These are phyloP conservation scores for Auriculariales sp. DNA, from an alignment of 768 basidiomycete species.

Conservation along the genomic window DNA sequence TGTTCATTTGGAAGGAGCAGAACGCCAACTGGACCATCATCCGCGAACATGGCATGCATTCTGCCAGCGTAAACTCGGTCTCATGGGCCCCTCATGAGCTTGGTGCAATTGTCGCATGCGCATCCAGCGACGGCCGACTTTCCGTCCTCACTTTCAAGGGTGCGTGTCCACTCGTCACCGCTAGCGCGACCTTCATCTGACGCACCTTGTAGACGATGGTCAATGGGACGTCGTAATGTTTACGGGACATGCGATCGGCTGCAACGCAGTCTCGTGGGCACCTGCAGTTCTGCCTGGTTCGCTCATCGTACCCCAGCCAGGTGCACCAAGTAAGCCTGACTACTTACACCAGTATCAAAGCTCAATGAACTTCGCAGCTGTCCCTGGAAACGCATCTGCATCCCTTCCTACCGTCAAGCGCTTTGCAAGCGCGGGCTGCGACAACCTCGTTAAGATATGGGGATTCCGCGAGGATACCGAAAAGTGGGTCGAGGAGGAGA, in stretches of 20 bases:
- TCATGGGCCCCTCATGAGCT: constrained; percentile 99
- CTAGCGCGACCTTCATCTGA: not conserved
- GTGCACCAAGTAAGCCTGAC: not conserved
- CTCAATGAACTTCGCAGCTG: not conserved
- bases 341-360: not conserved
- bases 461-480: constrained; percentile 67
- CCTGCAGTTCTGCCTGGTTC: constrained; percentile 80
- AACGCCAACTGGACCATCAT: constrained; percentile 74
- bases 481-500: constrained; percentile 84
- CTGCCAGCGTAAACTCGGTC: constrained; percentile 78
- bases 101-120: constrained; percentile 92
- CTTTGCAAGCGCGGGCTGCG: constrained; percentile 92
- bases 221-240: constrained; percentile 93
- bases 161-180: constrained; percentile 20
- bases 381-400: constrained; percentile 5
- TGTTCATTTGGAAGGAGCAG: constrained; percentile 96
- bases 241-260: constrained; percentile 89
- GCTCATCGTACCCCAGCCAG: constrained; percentile 43
- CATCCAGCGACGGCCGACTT: constrained; percentile 91
- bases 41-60: constrained; percentile 89
- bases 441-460: constrained; percentile 93
- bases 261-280: constrained; percentile 96
- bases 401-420: constrained; percentile 54
- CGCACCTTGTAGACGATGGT: constrained; percentile 59
- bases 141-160: constrained; percentile 96